A percentile compares a stretch with the other conserved stretches of the same genome.
Conservation (phyloP, 2,329 filamentous ascomycete genomes). For the Sordariomycetes sp. region DNA sequence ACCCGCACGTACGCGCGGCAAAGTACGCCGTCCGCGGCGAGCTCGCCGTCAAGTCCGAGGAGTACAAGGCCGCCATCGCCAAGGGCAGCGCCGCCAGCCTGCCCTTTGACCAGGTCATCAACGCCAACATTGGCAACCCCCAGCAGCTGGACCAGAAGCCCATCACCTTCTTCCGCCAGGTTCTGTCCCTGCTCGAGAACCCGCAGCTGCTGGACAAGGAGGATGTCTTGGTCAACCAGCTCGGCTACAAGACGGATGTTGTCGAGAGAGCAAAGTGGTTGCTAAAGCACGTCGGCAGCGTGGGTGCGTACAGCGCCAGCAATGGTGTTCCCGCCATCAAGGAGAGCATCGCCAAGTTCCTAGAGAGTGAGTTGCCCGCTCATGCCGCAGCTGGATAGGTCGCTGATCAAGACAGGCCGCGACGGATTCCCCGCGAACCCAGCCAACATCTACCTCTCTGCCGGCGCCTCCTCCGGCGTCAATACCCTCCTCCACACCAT, state of each 20-base stretch:
- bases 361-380: conserved; percentile 57
- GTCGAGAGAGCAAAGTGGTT: conserved; percentile 75
- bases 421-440: conserved; percentile 82
- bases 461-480: conserved; percentile 86
- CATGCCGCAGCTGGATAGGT: not conserved
- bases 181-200: conserved; percentile 87
- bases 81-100: conserved; percentile 47
- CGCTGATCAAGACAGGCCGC: conserved; percentile 41
- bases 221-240: conserved; percentile 61
- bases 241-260: conserved; percentile 88
- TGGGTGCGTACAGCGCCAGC: conserved; percentile 94
- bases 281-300: conserved; percentile 75
- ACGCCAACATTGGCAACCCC: conserved; percentile 97
- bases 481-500: conserved; percentile 89
- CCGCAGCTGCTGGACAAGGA: conserved; percentile 75
- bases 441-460: conserved; percentile 80
- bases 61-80: conserved; percentile 68
- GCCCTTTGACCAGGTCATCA: conserved; percentile 86
- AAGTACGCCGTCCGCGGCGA: conserved; percentile 97
- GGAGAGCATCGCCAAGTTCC: conserved; percentile 84
- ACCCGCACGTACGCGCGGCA: conserved; percentile 75
- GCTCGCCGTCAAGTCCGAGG: conserved; percentile 85
- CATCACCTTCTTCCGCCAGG: conserved; percentile 98
- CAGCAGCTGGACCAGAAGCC: conserved; percentile 99
- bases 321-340: conserved; percentile 81